Evolutionary conservation across 768 basidiomycete genomes (phyloP).

Genomic region (Fomitopsis serialis): DNA sequence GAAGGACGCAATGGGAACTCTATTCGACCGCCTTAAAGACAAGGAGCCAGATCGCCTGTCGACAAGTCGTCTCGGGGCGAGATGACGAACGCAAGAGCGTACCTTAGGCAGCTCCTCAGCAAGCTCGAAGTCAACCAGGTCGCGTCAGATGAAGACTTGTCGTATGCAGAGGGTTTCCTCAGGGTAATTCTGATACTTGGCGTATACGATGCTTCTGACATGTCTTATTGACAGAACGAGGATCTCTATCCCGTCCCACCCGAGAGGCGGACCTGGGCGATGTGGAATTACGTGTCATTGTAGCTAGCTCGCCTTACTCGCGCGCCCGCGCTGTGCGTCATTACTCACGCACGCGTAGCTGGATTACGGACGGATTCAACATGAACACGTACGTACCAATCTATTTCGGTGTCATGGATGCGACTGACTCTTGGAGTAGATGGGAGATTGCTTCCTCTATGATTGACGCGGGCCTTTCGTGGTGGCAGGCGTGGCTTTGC

Average conservation of each 20-base stretch:
- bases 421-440: conserved; percentile 24
- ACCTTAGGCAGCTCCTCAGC: conserved; percentile 10
- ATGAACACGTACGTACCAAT: conserved; percentile 55
- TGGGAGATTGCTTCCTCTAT: conserved; percentile 79
- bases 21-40: too few species aligned
- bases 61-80: too few species aligned
- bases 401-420: neutral
- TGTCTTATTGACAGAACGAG: conserved; percentile 43
- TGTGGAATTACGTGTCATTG: conserved; percentile 64
- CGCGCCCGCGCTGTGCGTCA: too few species aligned
- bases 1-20: too few species aligned
- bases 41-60: too few species aligned
- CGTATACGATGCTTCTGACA: too few species aligned
- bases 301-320: conserved; percentile 25
- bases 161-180: conserved; percentile 52
- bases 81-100: too few species aligned
- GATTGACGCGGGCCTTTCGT: conserved; percentile 66
- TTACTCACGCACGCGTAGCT: conserved; percentile 33
- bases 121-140: conserved; percentile 45
- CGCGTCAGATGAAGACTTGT: conserved; percentile 28
- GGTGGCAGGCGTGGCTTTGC: conserved; percentile 86
- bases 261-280: conserved; percentile 60
- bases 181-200: conserved; percentile 31
- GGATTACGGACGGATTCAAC: conserved; percentile 80
- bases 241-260: conserved; percentile 65